Evolutionary conservation across 495 filamentous ascomycete species (phyloP), one percentile per base, ranked within the genome.

Genomic region (Cercophora scortea): DNA sequence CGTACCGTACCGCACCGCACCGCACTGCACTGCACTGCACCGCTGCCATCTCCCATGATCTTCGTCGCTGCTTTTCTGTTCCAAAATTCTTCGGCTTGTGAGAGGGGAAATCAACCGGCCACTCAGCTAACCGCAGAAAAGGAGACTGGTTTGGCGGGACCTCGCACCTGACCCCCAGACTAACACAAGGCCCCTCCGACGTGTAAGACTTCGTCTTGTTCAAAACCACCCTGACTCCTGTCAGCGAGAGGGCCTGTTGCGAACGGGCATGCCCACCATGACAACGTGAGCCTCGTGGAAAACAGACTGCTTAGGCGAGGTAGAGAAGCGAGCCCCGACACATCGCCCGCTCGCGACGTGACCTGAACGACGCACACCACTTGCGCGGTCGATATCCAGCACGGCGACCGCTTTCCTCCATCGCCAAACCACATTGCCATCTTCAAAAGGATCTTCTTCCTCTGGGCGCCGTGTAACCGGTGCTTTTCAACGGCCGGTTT

Each of bases 261-360:
- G 47, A 42, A 32, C 51, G 39, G 32, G 35, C 40, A 34, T 53
- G 52, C 55, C 62, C 45, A 64, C 46, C 66, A 69, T 69, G 66
- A 67, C 60, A 63, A 59, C 62, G 32, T 69, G 62, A 67, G 57
- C 47, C 49, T 52, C 54, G 25, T 47, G 19, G 56, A 50, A 61
- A 60, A 51, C 61, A 52, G 25, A 25, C 25, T 25, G 61, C 61
- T 56, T 55, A 50, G 60, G 58, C 32, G 62, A 63, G 62, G 55
- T 58, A 41, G 60, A 56, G 51, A 25, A 50, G 50, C 50, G 41
- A 54, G 52, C 53, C n/a, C 50, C 56, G 34, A 48, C 49, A 44
- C 42, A 32, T 34, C 44, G 52, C 45, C 45, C 38, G 45, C 56
- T 58, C 43, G 25, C 46, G 50, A 46, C 51, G 50, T 32, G 42